Percentiles rank a stretch among this genome's conserved stretches.
Evolutionary conservation across 2,329 filamentous ascomycete species (phyloP).

Genomic region (Fusarium sp.): DNA sequence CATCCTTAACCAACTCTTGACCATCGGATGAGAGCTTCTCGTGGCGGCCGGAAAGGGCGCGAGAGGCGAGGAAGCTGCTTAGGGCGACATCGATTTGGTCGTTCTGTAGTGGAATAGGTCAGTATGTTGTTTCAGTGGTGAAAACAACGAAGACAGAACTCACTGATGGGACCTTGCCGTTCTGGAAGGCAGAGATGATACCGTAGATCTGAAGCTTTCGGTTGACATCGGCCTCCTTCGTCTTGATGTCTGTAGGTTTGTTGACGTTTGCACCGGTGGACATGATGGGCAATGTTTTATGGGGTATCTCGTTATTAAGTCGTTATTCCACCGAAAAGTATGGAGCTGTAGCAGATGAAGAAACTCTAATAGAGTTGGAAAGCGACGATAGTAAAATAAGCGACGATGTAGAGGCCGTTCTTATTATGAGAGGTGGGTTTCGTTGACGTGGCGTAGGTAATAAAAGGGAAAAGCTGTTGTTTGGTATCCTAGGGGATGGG

Average conservation of each 20-base stretch:
- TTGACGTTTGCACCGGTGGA: slow-evolving; percentile 70
- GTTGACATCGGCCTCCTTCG: slow-evolving; percentile 89
- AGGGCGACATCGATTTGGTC: slow-evolving; percentile 95
- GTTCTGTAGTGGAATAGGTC: slow-evolving; percentile 68
- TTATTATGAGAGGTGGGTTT: slow-evolving; percentile 20
- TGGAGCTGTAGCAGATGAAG: slow-evolving; percentile 1
- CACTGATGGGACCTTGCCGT: slow-evolving; percentile 92
- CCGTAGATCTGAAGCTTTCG: slow-evolving; percentile 95
- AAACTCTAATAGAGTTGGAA: slow-evolving; percentile 17
- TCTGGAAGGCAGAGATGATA: slow-evolving; percentile 85
- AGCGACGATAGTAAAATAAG: slow-evolving; percentile 11
- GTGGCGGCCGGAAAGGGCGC: slow-evolving; percentile 76
- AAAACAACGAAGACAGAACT: slow-evolving; percentile 49
- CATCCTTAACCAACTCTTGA: slow-evolving; percentile 79
- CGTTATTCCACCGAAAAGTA: slow-evolving; percentile 21
- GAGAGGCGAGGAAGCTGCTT: slow-evolving; percentile 85
- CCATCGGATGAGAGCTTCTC: slow-evolving; percentile 86
- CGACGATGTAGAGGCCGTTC: slow-evolving; percentile 18
- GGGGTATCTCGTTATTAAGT: slow-evolving; percentile 37
- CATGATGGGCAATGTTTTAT: slow-evolving; percentile 50
- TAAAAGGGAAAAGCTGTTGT: slow-evolving; percentile 32
- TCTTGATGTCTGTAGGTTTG: slow-evolving; percentile 77
- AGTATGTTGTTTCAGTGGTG: not conserved
- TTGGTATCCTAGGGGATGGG: slow-evolving; percentile 46
- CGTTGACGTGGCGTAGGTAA: slow-evolving; percentile 17